phyloP scores from a whole-genome alignment of 805 yeast genomes.

The Naumovozyma baii region DNA sequence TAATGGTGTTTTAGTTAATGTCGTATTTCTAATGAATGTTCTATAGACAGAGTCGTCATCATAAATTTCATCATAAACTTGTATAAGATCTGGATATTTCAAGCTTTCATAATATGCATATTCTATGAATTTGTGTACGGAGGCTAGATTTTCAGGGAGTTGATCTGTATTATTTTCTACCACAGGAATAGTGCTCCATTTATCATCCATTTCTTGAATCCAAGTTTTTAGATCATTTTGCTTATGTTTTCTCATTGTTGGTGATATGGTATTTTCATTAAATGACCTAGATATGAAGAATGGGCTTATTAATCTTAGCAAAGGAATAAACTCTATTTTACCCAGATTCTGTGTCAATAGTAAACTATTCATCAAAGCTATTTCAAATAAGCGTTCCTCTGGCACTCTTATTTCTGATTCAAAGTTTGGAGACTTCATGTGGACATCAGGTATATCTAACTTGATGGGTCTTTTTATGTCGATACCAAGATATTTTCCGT shows the following conservation, averaged over 20 bases:
- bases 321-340: slow-evolving; percentile 31
- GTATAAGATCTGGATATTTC: slow-evolving; percentile 17
- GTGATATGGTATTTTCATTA: slow-evolving; percentile 23
- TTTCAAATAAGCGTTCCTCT: slow-evolving; percentile 31
- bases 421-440: slow-evolving; percentile 16
- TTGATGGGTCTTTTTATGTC: slow-evolving; percentile 16
- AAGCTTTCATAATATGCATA: slow-evolving; percentile 16
- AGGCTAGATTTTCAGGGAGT: slow-evolving; percentile 16
- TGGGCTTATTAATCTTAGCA: slow-evolving; percentile 37
- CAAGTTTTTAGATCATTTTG: slow-evolving; percentile 17
- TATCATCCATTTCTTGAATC: slow-evolving; percentile 23
- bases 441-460: slow-evolving; percentile 12
- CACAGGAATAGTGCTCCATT: slow-evolving; percentile 14
- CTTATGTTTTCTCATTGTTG: slow-evolving; percentile 19
- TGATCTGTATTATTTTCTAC: slow-evolving; percentile 1
- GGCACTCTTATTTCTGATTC: slow-evolving; percentile 29
- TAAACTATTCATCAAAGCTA: slow-evolving; percentile 36
- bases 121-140: slow-evolving; percentile 18
- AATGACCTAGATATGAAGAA: slow-evolving; percentile 35
- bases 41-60: slow-evolving; percentile 23
- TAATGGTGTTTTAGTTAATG: slow-evolving; percentile 19
- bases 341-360: slow-evolving; percentile 45
- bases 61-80: slow-evolving; percentile 17
- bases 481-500: slow-evolving; percentile 27
- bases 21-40: slow-evolving; percentile 21